Percentiles rank a stretch among this genome's conserved stretches.
phyloP scores from a whole-genome alignment of 306 rosid genomes.

The Astragalus membranaceus region DNA sequence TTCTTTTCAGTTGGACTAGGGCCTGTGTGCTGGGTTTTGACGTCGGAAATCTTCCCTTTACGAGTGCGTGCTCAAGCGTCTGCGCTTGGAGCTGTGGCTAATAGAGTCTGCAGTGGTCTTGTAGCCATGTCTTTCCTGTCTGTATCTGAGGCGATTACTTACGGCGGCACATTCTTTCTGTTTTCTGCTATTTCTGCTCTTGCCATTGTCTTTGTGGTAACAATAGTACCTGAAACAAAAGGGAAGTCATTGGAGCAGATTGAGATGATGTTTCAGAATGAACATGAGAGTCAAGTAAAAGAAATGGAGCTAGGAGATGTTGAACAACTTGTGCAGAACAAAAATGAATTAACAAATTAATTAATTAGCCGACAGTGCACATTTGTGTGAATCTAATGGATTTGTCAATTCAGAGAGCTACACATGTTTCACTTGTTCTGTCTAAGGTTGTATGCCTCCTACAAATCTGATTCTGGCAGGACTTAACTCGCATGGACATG shows the following conservation, averaged over 20 bases:
- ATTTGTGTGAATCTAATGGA: constrained; percentile 12
- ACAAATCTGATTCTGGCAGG: neutral
- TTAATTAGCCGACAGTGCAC: neutral
- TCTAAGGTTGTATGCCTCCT: constrained; percentile 11
- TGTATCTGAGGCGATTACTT: constrained; percentile 46
- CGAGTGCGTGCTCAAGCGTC: constrained; percentile 84
- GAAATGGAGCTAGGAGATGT: constrained; percentile 77
- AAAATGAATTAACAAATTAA: constrained; percentile 31
- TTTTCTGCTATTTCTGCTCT: constrained; percentile 66
- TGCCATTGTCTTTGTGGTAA: constrained; percentile 58
- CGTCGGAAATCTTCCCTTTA: constrained; percentile 88
- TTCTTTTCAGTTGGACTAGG: constrained; percentile 91
- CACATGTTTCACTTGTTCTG: constrained; percentile 21
- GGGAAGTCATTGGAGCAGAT: constrained; percentile 95
- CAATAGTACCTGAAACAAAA: constrained; percentile 74
- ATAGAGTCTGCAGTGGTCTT: constrained; percentile 78
- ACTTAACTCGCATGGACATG: constrained; percentile 17
- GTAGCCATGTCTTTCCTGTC: constrained; percentile 94
- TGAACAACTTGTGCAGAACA: constrained; percentile 77
- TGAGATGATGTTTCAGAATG: constrained; percentile 65
- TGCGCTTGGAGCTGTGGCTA: constrained; percentile 81
- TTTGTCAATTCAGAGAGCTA: constrained; percentile 5
- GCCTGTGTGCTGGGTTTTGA: constrained; percentile 90
- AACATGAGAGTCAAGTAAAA: constrained; percentile 34
- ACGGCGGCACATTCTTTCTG: constrained; percentile 65